Evolutionary conservation across 768 basidiomycete genomes (phyloP).

Genomic region (Exsudoporus frostii): DNA sequence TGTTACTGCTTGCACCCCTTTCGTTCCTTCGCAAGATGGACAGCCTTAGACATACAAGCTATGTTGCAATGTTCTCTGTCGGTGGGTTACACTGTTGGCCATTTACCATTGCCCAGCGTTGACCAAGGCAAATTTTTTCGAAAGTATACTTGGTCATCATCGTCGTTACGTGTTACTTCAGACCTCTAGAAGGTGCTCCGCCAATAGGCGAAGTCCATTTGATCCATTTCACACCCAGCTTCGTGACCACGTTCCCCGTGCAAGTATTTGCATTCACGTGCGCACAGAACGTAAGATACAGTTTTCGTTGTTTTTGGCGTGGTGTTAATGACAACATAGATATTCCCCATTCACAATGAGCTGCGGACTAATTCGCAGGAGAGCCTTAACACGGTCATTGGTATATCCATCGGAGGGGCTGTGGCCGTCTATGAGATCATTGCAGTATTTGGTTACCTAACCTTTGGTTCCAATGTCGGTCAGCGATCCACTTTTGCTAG

Average conservation of each 20-base stretch:
- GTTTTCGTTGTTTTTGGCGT: not conserved
- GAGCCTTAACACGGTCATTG: conserved; percentile 86
- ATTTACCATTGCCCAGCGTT: not conserved
- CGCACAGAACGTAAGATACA: conserved; percentile 74
- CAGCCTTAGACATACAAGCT: conserved; percentile 86
- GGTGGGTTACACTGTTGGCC: conserved; percentile 46
- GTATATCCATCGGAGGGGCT: conserved; percentile 81
- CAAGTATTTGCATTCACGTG: conserved; percentile 94
- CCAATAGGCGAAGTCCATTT: conserved; percentile 64
- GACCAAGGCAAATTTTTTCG: not conserved
- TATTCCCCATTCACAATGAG: conserved; percentile 95
- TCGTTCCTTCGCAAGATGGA: conserved; percentile 81
- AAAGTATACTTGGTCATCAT: conserved; percentile 75
- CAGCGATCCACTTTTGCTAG: not conserved
- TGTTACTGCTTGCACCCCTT: conserved; percentile 75
- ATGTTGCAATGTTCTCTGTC: conserved; percentile 86
- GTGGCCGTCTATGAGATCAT: conserved; percentile 86
- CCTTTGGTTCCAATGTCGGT: conserved; percentile 81
- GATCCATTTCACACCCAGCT: conserved; percentile 72
- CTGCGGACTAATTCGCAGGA: conserved; percentile 73
- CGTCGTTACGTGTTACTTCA: conserved; percentile 77
- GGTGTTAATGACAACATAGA: conserved; percentile 39
- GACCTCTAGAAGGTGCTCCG: conserved; percentile 63
- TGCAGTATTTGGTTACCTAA: conserved; percentile 85
- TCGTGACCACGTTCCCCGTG: conserved; percentile 86